These are phyloP conservation scores for Bothriochloa decipiens DNA, from an alignment of 176 grass and related monocot species.

Conservation along the genomic window DNA sequence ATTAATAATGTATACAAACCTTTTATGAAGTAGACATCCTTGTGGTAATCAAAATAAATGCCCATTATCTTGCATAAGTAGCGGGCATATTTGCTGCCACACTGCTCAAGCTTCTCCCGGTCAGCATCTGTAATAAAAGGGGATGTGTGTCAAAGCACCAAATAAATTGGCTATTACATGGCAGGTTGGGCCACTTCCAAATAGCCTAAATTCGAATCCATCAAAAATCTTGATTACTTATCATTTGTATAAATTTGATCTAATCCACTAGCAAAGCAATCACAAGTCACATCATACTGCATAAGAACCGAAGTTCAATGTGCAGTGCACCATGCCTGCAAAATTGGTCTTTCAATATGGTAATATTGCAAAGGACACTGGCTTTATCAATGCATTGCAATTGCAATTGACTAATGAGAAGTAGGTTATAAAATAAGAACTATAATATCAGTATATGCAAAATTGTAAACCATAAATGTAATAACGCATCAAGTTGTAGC, in stretches of 20 bases:
- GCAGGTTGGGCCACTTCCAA: not conserved
- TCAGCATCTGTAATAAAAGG: constrained; percentile 60
- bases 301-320: not conserved
- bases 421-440: not conserved
- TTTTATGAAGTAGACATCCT: constrained; percentile 67
- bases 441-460: not conserved
- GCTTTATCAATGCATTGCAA: not conserved
- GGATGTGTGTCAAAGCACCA: constrained; percentile 15
- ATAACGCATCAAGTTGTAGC: not conserved
- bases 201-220: not conserved
- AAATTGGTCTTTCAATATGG: not conserved
- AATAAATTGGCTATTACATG: not conserved
- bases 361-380: not conserved
- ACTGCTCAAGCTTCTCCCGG: constrained; percentile 67
- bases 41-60: constrained; percentile 83
- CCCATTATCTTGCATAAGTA: constrained; percentile 87
- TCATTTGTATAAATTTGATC: not conserved
- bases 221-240: not conserved
- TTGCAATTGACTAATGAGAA: not conserved
- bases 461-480: not conserved
- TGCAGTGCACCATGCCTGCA: not conserved
- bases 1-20: constrained; percentile 42
- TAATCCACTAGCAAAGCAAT: not conserved
- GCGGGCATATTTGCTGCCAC: constrained; percentile 69
- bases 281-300: not conserved